Percentiles rank a stretch among this genome's conserved stretches.
Evolutionary conservation across 78 protist genomes (phyloP).

Genomic region (Dictyostelium citrinum): DNA sequence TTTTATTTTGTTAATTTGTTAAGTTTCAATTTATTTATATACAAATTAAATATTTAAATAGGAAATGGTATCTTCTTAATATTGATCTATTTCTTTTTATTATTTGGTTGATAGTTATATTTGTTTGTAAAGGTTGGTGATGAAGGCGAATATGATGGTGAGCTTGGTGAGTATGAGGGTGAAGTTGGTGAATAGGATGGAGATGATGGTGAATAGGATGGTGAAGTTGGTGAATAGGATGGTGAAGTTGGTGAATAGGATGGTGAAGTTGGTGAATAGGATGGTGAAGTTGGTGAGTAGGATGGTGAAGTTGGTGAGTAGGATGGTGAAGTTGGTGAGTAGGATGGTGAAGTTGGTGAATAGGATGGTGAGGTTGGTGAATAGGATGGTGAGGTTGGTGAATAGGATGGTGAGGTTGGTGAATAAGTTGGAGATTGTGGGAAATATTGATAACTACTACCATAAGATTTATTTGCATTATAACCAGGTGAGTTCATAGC

Average conservation of each 20-base stretch:
- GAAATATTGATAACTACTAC: constrained; percentile 49
- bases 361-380: constrained; percentile 83
- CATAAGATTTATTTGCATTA: constrained; percentile 24
- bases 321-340: constrained; percentile 88
- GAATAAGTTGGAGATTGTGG: constrained; percentile 90
- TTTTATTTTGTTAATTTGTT: background rate
- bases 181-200: constrained; percentile 87
- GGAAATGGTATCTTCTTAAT: background rate
- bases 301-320: constrained; percentile 93
- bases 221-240: constrained; percentile 91
- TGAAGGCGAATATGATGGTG: constrained; percentile 91
- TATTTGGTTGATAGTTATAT: background rate
- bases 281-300: constrained; percentile 87
- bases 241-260: constrained; percentile 90
- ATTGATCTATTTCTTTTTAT: background rate
- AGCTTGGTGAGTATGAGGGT: constrained; percentile 89
- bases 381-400: constrained; percentile 83
- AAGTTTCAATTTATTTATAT: background rate
- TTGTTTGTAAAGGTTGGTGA: constrained; percentile 57
- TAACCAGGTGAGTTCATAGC: constrained; percentile 82
- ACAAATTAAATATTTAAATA: background rate
- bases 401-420: constrained; percentile 76
- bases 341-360: constrained; percentile 87
- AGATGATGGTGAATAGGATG: constrained; percentile 87
- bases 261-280: constrained; percentile 87